Percentiles rank a stretch among this genome's conserved stretches.
These are phyloP conservation scores for Rhodocollybia butyracea DNA, from an alignment of 768 basidiomycete species.

Conservation along the genomic window DNA sequence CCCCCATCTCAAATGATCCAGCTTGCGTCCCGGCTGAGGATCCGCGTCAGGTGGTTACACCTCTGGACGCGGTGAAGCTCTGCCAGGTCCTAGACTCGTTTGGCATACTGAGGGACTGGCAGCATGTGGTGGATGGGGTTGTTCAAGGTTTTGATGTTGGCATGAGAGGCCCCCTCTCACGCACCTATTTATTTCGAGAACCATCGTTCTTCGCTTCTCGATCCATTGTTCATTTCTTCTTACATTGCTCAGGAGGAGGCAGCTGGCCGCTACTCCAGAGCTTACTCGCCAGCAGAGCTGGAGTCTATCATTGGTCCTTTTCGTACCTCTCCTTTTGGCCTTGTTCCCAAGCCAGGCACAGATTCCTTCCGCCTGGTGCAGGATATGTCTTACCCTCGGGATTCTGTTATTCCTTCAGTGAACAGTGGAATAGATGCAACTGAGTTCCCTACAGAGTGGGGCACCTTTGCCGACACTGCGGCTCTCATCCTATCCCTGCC, in stretches of 20 bases:
- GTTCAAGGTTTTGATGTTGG: slow-evolving; percentile 35
- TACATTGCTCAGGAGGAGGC: too few species aligned
- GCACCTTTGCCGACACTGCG: slow-evolving; percentile 27
- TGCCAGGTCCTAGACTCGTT: slow-evolving; percentile 12
- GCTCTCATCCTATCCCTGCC: slow-evolving; percentile 27
- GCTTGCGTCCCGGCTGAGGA: too few species aligned
- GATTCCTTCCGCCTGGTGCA: slow-evolving; percentile 28
- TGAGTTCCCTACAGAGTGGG: slow-evolving; percentile 33
- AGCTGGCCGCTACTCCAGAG: too few species aligned
- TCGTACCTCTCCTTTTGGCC: slow-evolving; percentile 33
- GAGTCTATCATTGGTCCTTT: slow-evolving; percentile 38
- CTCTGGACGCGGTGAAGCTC: slow-evolving; percentile 20
- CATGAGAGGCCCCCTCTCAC: slow-evolving; percentile 24
- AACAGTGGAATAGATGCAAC: slow-evolving; percentile 27
- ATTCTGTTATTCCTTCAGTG: slow-evolving; percentile 21
- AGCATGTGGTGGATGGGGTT: slow-evolving; percentile 28
- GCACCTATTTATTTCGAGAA: too few species aligned
- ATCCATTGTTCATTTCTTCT: too few species aligned
- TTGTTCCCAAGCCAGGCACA: slow-evolving; percentile 31
- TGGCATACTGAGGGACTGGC: slow-evolving; percentile 18
- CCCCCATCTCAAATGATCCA: slow-evolving; percentile 11
- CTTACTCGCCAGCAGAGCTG: too few species aligned
- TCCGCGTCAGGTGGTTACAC: slow-evolving; percentile 28
- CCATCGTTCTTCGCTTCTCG: too few species aligned
- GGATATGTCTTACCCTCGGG: slow-evolving; percentile 26